These are phyloP conservation scores for Paraglomus brasilianum DNA, from an alignment of 192 early-diverging fungal species.

Conservation along the genomic window DNA sequence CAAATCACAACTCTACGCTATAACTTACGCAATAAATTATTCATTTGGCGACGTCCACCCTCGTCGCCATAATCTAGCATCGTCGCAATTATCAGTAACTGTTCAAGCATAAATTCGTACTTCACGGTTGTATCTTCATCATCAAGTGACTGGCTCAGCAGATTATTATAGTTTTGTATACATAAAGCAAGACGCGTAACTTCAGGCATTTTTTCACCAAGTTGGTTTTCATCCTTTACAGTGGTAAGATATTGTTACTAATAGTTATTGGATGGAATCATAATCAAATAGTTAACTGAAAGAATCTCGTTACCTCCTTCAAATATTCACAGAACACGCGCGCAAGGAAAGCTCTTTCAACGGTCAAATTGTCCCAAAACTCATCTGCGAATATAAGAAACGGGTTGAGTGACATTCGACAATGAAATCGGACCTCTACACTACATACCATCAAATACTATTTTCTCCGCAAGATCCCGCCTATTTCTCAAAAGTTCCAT, in stretches of 20 bases:
- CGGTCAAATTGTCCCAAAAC: constrained; percentile 57
- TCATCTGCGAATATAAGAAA: constrained; percentile 37
- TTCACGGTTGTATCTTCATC: constrained; percentile 47
- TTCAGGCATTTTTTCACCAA: constrained; percentile 70
- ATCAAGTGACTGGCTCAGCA: constrained; percentile 42
- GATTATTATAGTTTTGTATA: constrained; percentile 55
- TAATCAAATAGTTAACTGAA: neutral
- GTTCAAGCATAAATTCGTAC: constrained; percentile 66
- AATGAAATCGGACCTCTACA: neutral
- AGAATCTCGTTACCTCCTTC: constrained; percentile 39
- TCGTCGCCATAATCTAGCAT: constrained; percentile 87
- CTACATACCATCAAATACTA: constrained; percentile 55
- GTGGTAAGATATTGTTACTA: constrained; percentile 44
- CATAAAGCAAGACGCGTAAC: constrained; percentile 56
- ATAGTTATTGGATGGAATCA: constrained; percentile 33
- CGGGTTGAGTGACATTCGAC: neutral
- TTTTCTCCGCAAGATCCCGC: constrained; percentile 63
- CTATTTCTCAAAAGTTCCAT: constrained; percentile 62
- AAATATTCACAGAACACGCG: constrained; percentile 46
- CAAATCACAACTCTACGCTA: neutral
- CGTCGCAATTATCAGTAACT: constrained; percentile 75
- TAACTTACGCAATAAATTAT: constrained; percentile 67
- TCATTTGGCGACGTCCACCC: constrained; percentile 80
- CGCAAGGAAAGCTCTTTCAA: constrained; percentile 51
- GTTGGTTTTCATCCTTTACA: constrained; percentile 55